Conservation (phyloP, 2,329 filamentous ascomycete species). For the Sphaerulina populicola region DNA sequence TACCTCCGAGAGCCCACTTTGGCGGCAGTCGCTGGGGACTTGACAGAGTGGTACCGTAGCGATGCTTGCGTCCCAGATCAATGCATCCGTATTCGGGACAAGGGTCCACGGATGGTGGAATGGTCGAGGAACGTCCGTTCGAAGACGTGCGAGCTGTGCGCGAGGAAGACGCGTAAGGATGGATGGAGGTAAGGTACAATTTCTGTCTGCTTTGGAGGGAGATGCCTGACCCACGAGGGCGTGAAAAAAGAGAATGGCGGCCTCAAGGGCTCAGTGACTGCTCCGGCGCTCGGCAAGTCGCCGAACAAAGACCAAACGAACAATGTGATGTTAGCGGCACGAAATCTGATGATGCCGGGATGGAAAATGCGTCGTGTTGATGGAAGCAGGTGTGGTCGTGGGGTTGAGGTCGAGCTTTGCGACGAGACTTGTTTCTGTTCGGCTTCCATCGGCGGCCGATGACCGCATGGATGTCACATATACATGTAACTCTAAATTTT, state of each 20-base stretch:
- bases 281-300: neutral
- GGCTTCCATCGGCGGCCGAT: neutral
- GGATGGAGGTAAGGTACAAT: neutral
- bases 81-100: neutral
- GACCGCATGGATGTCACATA: neutral
- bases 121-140: neutral
- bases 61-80: neutral
- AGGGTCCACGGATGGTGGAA: neutral
- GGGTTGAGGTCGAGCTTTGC: neutral
- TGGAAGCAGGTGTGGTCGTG: neutral
- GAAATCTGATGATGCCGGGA: neutral
- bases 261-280: neutral
- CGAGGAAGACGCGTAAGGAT: neutral
- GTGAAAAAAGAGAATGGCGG: neutral
- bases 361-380: neutral
- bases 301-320: neutral
- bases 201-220: neutral
- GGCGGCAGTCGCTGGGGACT: neutral
- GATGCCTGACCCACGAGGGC: neutral
- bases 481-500: neutral
- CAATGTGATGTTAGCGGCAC: neutral
- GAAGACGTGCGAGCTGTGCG: slow-evolving; percentile 1
- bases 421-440: neutral
- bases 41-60: neutral
- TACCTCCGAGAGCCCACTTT: neutral